Evolutionary conservation across 768 basidiomycete species (phyloP).

Genomic region (Leucocoprinus leucothites): DNA sequence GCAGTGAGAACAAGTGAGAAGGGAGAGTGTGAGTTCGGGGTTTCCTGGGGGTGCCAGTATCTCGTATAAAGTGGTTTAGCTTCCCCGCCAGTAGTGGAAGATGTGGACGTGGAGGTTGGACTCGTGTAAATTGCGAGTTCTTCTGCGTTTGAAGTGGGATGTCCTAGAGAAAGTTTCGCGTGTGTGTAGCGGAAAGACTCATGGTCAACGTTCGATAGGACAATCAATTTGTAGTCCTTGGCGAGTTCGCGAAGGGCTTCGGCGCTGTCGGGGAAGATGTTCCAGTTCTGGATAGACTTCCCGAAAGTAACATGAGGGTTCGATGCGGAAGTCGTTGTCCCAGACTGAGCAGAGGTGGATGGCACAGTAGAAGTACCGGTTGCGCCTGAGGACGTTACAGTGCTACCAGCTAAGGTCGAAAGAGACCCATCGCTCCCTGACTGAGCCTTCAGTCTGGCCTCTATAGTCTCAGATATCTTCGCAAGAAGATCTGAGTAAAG

Average conservation of each 20-base stretch:
- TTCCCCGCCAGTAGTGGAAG: constrained; percentile 1
- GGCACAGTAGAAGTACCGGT: constrained; percentile 12
- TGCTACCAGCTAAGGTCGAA: constrained; percentile 20
- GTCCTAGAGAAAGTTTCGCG: constrained; percentile 45
- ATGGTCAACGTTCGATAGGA: constrained; percentile 75
- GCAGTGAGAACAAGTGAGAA: constrained; percentile 71
- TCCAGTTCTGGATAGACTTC: constrained; percentile 58
- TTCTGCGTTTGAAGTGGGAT: constrained; percentile 17
- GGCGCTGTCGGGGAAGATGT: constrained; percentile 63
- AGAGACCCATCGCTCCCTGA: constrained; percentile 16
- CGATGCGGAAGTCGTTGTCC: constrained; percentile 4
- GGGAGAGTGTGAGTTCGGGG: constrained; percentile 44
- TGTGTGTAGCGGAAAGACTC: constrained; percentile 61
- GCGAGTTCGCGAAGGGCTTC: constrained; percentile 58
- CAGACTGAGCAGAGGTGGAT: constrained; percentile 16
- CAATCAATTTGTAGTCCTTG: constrained; percentile 63
- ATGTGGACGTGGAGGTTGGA: constrained; percentile 12
- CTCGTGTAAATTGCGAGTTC: constrained; percentile 23
- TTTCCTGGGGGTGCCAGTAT: constrained; percentile 43
- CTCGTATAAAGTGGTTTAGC: constrained; percentile 13
- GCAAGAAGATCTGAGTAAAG: constrained; percentile 63
- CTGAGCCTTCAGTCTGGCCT: constrained; percentile 30
- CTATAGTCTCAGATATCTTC: constrained; percentile 37
- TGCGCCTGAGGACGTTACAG: constrained; percentile 6
- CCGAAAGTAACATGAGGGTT: constrained; percentile 50